Evolutionary conservation across 1,139 yeast genomes (phyloP), one percentile per base, ranked within the genome.

Genomic region (Candida sp.): DNA sequence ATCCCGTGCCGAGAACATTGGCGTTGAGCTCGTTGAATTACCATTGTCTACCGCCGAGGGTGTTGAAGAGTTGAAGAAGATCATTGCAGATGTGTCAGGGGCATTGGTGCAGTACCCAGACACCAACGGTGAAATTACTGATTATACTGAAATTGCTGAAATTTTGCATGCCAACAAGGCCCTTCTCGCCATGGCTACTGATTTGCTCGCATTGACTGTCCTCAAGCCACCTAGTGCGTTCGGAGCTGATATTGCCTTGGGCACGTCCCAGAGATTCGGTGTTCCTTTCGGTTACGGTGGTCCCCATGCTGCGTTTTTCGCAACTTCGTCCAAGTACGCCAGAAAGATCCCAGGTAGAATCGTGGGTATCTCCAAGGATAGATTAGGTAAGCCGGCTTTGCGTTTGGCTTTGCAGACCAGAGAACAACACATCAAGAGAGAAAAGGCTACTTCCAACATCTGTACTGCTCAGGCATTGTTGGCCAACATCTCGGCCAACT

Each of bases 271-370:
- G 77, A 82, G 99, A 70, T 91, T 94, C 62, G 99, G 99, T 63
- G 98, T 94, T 44, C 98, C 99, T 51, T 84, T 93, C 73, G 99
- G 98, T 11, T 94, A 86, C 65, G 99, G 99, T 65, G 99, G 99
- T 33, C 99, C 99, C 5, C 99, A 94, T 68, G 99, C 99, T 48
- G 99, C 97, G 0, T 94, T 91, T 75, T 93, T 94, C 64, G 91
- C 98, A 12, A 96, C 96, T 46, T 79, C 85, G 27, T 81, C 85
- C 55, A 81, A 84, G 55, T 81, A 89, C 63, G 90, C 91, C 66
- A 85, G 99, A 69, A 93, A 93, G 70, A 91, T 94, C 69, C 99
- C 99, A 3, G 99, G 99, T 42, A 84, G 99, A 75, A 83, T 94
- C 52, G 94, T 94, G 51, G 99, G 99, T 65, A 86, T 90, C 49